Evolutionary conservation across 2,329 filamentous ascomycete species (phyloP).

Genomic region (Exophiala mesophila): DNA sequence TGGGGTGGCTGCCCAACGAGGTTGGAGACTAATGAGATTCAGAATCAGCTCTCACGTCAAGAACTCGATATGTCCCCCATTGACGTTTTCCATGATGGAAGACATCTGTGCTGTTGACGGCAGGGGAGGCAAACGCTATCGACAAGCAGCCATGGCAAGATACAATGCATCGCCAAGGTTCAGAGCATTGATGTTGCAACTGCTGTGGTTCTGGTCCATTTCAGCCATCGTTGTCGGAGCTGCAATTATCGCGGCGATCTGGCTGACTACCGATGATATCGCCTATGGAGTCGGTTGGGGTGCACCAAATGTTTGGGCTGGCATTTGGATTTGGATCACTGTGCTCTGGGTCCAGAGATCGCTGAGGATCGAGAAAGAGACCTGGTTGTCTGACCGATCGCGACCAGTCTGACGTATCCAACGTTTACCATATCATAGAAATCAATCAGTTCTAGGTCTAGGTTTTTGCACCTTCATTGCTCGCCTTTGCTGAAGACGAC

Average conservation of each 20-base stretch:
- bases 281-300: conserved; percentile 46
- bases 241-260: conserved; percentile 42
- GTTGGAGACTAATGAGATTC: conserved; percentile 34
- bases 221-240: conserved; percentile 43
- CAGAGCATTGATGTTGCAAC: conserved; percentile 47
- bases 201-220: conserved; percentile 55
- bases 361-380: conserved; percentile 40
- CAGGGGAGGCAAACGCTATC: conserved; percentile 51
- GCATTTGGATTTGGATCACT: conserved; percentile 41
- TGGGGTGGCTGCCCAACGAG: conserved; percentile 12
- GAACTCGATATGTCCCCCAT: conserved; percentile 54
- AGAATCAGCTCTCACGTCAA: conserved; percentile 60
- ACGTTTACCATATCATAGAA: neutral
- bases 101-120: conserved; percentile 64
- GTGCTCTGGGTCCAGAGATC: conserved; percentile 43
- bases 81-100: conserved; percentile 61
- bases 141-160: conserved; percentile 46
- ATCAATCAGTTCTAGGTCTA: too few relatives aligned
- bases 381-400: conserved; percentile 29
- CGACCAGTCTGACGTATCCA: conserved; percentile 2
- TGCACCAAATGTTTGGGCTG: conserved; percentile 38
- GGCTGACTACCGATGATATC: conserved; percentile 43
- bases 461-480: too few relatives aligned
- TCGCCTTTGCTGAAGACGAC: too few relatives aligned
- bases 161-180: conserved; percentile 53